Base-by-base conservation (phyloP, 129 eudicot species). In the carrot (Daucus carota) region DNA sequence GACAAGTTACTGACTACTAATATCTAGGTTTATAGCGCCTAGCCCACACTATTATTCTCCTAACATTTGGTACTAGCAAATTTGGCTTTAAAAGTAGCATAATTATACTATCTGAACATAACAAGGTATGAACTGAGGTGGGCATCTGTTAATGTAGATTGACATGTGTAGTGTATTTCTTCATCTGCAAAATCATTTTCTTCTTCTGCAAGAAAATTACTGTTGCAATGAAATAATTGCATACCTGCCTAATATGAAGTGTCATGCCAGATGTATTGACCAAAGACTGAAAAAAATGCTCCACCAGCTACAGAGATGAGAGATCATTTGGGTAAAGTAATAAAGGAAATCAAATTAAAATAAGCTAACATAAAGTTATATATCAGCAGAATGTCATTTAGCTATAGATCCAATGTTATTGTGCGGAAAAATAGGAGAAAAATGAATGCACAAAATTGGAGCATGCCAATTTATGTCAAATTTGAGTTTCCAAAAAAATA, bases 251-350 rank as follows among this genome's bases (percentile, higher is more conserved):
- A 75, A 94, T 91, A 81, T 94, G 98, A 83, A 94, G 97, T 43
- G 98, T 89, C 97, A 89, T 94, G 66, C 98, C 98, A 83, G 98
- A 91, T 40, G 98, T 93, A 80, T 93, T 93, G 75, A 93, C 98
- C 88, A 93, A 46, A 69, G 98, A 93, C 92, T 93, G 98, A 85
- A 93, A 93, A 83, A 93, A 93, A 82, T 93, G 97, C 85, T 91
- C 98, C 86, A 93, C 98, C 67, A 91, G 85, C 98, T 94, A 81
- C 54, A 45, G 31, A 34, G 15, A 81, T 36, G 3, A 36, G 40
- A 36, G 2, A 36, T 36, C n/a, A n/a, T n/a, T n/a, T n/a, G n/a
- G n/a, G 5, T 36, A 26, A 73, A 24, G 42, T 40, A 75, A 75
- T 48, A 8, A 44, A 31, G 8, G n/a, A 60, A 31, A 26, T 22